Evolutionary conservation across 805 yeast genomes (phyloP).

Genomic region (Starmera caribaea): DNA sequence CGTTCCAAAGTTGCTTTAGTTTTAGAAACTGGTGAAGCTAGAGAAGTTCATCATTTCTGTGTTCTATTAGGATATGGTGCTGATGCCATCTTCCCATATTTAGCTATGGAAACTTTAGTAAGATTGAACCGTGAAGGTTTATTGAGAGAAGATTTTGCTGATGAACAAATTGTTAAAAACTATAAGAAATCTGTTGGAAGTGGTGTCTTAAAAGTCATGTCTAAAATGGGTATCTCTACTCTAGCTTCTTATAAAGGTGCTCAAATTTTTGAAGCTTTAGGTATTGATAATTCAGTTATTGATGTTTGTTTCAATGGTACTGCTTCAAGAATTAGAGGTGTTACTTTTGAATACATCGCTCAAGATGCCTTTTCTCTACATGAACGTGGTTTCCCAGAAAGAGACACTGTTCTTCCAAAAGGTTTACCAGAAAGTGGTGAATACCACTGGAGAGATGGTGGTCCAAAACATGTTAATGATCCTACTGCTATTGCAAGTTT

Average conservation of each 20-base stretch:
- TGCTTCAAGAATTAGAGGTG: conserved; percentile 93
- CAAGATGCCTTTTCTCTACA: conserved; percentile 94
- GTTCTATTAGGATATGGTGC: conserved; percentile 95
- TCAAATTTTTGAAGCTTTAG: conserved; percentile 94
- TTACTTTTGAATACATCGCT: conserved; percentile 90
- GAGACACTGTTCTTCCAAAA: conserved; percentile 62
- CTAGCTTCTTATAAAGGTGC: conserved; percentile 98
- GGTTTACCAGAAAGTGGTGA: conserved; percentile 89
- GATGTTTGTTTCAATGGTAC: conserved; percentile 96
- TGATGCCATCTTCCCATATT: conserved; percentile 90
- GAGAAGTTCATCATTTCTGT: conserved; percentile 95
- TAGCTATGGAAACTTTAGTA: conserved; percentile 81
- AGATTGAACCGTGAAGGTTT: conserved; percentile 79
- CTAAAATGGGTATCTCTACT: conserved; percentile 98
- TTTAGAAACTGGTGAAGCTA: conserved; percentile 93
- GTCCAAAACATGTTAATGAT: conserved; percentile 89
- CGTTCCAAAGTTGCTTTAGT: conserved; percentile 91
- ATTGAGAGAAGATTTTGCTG: conserved; percentile 45
- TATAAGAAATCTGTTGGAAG: conserved; percentile 80
- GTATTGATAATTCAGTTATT: conserved; percentile 90
- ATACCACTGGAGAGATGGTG: conserved; percentile 98
- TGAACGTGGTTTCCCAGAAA: conserved; percentile 81
- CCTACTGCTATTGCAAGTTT: conserved; percentile 91
- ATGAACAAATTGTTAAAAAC: conserved; percentile 57
- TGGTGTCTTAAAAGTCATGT: conserved; percentile 94